Evolutionary conservation across 176 grass and related monocot genomes (phyloP), one percentile per base, ranked within the genome.

Genomic region (Aegilops sharonensis): DNA sequence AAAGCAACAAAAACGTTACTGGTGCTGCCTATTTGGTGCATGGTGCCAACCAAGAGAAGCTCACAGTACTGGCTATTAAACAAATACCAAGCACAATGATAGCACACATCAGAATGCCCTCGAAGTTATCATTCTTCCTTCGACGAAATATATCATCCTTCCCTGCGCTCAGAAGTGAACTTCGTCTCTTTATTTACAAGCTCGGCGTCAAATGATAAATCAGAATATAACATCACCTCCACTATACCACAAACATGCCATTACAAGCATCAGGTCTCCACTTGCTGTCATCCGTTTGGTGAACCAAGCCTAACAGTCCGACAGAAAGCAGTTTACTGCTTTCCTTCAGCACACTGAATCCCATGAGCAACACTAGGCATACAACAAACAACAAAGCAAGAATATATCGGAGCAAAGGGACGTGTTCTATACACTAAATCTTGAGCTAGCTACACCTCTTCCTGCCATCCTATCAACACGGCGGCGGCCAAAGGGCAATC

Each of bases 401-500:
- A 35, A 42, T 36, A 72, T 59, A 36, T 25, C 2, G 39, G 50
- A 47, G 32, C 45, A 43, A 70, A 78, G 48, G 12, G 14, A 25
- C 17, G 8, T 71, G 61, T 50, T 57, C 71, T 91, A 91, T 18
- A 91, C 86, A 91, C 35, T 91, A 57, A 91, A 91, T 77, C 90
- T 91, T 4, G 78, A 91, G 34, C 77, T 88, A 85, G 42, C 82
- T 85, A 82, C 78, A 82, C 72, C 82, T 91, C 90, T 85, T 85
- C 71, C 82, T 40, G 88, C 82, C 68, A 91, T 82, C 85, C 89
- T 87, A 69, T 94, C 92, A 34, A 83, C 77, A 84, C 78, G 91
- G 25, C 75, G 91, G 27, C 85, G 91, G 12, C 94, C 91, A 69
- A 94, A 94, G 45, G 86, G 90, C 83, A 94, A 82, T 47, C 94